These are phyloP conservation scores for Begonia peltatifolia DNA, from an alignment of 306 rosid species.

Conservation along the genomic window DNA sequence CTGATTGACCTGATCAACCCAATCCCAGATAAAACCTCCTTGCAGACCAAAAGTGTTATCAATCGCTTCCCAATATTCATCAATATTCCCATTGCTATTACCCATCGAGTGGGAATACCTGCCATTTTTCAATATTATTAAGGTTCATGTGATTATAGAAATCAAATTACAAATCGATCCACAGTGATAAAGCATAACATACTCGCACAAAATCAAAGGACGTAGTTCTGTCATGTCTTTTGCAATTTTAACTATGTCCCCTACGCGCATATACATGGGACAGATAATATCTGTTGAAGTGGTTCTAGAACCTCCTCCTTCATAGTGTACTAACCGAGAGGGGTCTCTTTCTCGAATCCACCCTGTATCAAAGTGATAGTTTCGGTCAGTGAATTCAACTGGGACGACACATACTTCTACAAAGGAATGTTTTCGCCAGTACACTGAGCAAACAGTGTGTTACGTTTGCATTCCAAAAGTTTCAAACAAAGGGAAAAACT, in stretches of 20 bases:
- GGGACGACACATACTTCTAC: too few relatives aligned
- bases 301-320: slow-evolving; percentile 96
- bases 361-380: slow-evolving; percentile 29
- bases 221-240: slow-evolving; percentile 80
- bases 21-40: slow-evolving; percentile 99
- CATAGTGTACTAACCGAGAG: slow-evolving; percentile 70
- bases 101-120: slow-evolving; percentile 99
- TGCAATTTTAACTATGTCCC: slow-evolving; percentile 88
- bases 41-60: slow-evolving; percentile 92
- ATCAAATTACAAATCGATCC: too few relatives aligned
- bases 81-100: slow-evolving; percentile 82
- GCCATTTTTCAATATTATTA: slow-evolving; percentile 17
- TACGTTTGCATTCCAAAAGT: neutral
- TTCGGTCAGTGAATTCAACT: neutral
- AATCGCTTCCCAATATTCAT: slow-evolving; percentile 90
- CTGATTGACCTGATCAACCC: slow-evolving; percentile 78
- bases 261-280: slow-evolving; percentile 96
- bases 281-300: slow-evolving; percentile 82
- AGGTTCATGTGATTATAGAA: too few relatives aligned
- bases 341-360: slow-evolving; percentile 90
- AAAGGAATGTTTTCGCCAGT: too few relatives aligned
- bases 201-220: slow-evolving; percentile 95
- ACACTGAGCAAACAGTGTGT: too few relatives aligned
- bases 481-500: slow-evolving; percentile 1
- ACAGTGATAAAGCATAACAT: slow-evolving; percentile 10